Percentiles rank a stretch among this genome's conserved stretches.
Evolutionary conservation across 352 stramenopile species (phyloP).

Genomic region (Elongisporangium prolatum): DNA sequence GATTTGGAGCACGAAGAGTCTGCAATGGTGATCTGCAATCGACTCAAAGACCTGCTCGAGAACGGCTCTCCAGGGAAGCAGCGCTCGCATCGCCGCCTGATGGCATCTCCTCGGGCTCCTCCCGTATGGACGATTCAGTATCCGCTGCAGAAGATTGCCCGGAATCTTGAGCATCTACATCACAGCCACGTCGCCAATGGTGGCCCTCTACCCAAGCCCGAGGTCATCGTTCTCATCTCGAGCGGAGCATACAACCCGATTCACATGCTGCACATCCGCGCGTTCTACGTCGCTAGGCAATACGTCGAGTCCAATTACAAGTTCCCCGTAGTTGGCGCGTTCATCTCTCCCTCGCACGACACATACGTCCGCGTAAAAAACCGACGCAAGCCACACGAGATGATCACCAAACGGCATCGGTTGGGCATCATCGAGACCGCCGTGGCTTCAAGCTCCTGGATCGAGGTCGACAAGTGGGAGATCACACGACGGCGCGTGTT

Average conservation of each 20-base stretch:
- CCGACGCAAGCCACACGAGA: slow-evolving; percentile 58
- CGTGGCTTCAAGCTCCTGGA: slow-evolving; percentile 66
- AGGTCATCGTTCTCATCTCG: slow-evolving; percentile 72
- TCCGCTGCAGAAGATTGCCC: slow-evolving; percentile 62
- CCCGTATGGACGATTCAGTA: slow-evolving; percentile 64
- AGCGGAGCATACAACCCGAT: slow-evolving; percentile 76
- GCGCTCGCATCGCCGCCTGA: slow-evolving; percentile 14
- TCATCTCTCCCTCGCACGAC: slow-evolving; percentile 75
- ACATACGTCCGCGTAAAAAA: slow-evolving; percentile 74
- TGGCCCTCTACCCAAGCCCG: slow-evolving; percentile 11
- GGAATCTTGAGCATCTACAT: slow-evolving; percentile 48
- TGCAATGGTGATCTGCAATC: slow-evolving; percentile 18
- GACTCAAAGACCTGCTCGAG: slow-evolving; percentile 33
- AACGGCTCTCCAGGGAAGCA: slow-evolving; percentile 60
- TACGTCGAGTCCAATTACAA: slow-evolving; percentile 79
- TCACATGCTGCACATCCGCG: slow-evolving; percentile 73
- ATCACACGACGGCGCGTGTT: slow-evolving; percentile 68
- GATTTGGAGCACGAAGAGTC: slow-evolving; percentile 38
- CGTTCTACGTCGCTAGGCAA: slow-evolving; percentile 72
- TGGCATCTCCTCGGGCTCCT: neutral
- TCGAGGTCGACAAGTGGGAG: slow-evolving; percentile 84
- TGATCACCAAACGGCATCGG: slow-evolving; percentile 72
- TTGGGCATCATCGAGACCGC: slow-evolving; percentile 60
- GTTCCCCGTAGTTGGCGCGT: slow-evolving; percentile 69
- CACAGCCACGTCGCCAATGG: neutral